Percentiles rank a stretch among this genome's conserved stretches.
phyloP scores from a whole-genome alignment of 371 early-diverging fungal species.

The Coemansia sp. region DNA sequence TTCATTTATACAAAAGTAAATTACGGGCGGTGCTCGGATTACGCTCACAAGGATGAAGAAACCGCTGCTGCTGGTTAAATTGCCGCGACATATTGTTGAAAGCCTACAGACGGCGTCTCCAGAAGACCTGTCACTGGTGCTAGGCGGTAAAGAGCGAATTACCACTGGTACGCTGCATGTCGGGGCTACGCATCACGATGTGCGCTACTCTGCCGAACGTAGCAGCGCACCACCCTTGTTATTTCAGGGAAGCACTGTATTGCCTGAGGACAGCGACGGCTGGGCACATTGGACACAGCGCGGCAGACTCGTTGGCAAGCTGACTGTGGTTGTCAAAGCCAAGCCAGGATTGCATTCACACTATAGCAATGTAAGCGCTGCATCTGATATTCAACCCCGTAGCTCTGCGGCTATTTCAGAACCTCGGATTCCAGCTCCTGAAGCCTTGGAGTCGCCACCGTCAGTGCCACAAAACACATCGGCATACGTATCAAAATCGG shows the following conservation, averaged over 20 bases:
- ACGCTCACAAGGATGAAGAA: constrained; percentile 6
- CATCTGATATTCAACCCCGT: background rate
- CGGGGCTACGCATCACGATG: constrained; percentile 26
- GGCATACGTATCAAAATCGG: background rate
- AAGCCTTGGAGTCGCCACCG: background rate
- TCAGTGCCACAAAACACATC: background rate
- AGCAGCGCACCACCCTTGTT: constrained; percentile 33
- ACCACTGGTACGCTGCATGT: constrained; percentile 25
- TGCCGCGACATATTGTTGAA: constrained; percentile 41
- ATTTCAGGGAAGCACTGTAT: constrained; percentile 31
- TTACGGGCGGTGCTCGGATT: background rate
- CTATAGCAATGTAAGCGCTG: background rate
- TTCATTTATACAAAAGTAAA: background rate
- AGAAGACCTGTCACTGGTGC: constrained; percentile 13
- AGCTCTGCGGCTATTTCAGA: background rate
- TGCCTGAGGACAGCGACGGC: constrained; percentile 5
- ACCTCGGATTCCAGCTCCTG: background rate
- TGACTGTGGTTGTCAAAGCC: constrained; percentile 20
- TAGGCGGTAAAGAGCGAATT: constrained; percentile 45
- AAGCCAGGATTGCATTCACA: background rate
- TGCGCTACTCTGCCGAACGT: constrained; percentile 40
- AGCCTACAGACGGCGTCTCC: constrained; percentile 16
- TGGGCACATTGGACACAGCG: constrained; percentile 38
- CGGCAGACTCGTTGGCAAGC: constrained; percentile 36
- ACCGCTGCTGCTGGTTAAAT: constrained; percentile 23